Evolutionary conservation across 1,284 basidiomycete genomes (phyloP), one percentile per base, ranked within the genome.

Genomic region (Hymenochaete sp.): DNA sequence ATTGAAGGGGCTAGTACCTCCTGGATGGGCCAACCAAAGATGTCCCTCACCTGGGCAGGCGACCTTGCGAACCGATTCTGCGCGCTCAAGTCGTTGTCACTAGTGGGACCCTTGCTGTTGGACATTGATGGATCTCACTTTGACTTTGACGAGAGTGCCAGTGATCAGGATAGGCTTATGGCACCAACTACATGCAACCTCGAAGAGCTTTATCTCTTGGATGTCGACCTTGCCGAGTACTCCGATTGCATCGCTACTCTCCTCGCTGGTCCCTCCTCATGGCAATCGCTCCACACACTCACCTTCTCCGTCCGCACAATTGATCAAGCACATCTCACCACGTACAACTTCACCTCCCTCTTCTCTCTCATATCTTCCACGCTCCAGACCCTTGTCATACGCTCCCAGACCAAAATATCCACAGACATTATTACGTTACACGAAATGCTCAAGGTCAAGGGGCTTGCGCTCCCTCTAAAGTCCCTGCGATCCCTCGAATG

Each of bases 201-300:
- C 22, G 33, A 48, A 37, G 47, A 48, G 36, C 36, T 76, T 18
- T 71, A 71, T 50, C 61, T 73, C 42, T 49, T 57, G 13, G 61
- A 67, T 18, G 67, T 72, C 10, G 59, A 66, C 1, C 53, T 75
- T 33, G 70, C 74, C 0, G 28, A 13, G 14, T 16, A 18, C n/a
- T 46, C 45, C 16, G 47, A 37, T 13, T n/a, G 14, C 13, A 7
- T 49, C n/a, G 73, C 75, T 52, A 71, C 70, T 11, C 66, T 75
- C 51, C 61, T 78, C 35, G 71, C 71, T 37, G 69, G 71, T 21
- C 71, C 76, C 47, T 59, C 70, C n/a, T 44, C 47, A 11, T 49
- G 47, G 47, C 25, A 25, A 5, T 36, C 18, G 5, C 28, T 49
- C 13, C 47, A 31, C 24, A 31, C 27, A n/a, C 38, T 49, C 28